phyloP scores from a whole-genome alignment of 139 green algal genomes.

The Coelastrella sp. region DNA sequence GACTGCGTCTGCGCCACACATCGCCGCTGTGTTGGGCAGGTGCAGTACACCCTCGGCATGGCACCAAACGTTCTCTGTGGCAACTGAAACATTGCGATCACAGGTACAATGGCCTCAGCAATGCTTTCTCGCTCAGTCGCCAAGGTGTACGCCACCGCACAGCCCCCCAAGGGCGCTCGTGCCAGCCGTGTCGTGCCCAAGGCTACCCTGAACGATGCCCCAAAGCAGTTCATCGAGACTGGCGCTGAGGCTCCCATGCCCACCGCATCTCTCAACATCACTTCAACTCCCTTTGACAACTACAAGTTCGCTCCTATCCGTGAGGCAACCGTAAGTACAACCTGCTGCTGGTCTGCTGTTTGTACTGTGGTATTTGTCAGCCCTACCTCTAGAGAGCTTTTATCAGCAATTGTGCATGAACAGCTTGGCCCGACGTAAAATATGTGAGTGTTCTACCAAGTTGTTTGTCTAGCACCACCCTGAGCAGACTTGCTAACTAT shows the following conservation, averaged over 20 bases:
- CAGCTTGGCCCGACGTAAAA: too few species aligned
- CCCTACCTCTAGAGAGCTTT: too few species aligned
- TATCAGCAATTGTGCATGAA: too few species aligned
- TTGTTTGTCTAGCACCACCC: too few species aligned
- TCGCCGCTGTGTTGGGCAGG: not conserved
- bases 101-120: conserved; percentile 37
- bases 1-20: not conserved
- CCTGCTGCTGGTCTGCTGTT: too few species aligned
- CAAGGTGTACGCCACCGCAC: conserved; percentile 24
- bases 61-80: not conserved
- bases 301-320: conserved; percentile 84
- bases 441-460: too few species aligned
- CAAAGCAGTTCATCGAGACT: conserved; percentile 47
- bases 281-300: conserved; percentile 72
- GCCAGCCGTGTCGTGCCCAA: conserved; percentile 10
- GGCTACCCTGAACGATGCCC: conserved; percentile 18
- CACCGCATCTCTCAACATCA: not conserved
- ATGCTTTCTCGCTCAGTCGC: conserved; percentile 43
- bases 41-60: not conserved
- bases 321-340: conserved; percentile 72
- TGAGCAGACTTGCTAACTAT: too few species aligned
- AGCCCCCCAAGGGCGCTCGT: not conserved
- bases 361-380: too few species aligned
- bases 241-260: conserved; percentile 44
- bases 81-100: not conserved